Evolutionary conservation across 805 yeast species (phyloP).

Genomic region (Ogataea zsoltii): DNA sequence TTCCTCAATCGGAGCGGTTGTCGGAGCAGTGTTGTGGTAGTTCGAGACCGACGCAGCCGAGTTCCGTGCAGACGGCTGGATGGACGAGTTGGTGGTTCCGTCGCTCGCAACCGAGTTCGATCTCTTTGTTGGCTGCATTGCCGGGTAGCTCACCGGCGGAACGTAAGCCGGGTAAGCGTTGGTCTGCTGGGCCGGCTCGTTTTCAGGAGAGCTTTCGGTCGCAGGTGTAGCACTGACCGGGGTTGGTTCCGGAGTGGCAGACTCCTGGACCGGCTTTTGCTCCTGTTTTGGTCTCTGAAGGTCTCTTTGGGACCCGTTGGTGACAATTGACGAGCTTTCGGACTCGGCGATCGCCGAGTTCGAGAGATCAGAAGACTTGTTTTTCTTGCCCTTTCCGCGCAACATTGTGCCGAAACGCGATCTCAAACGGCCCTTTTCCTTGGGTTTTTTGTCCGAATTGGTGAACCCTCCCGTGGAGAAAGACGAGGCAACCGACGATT

Average conservation of each 20-base stretch:
- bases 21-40: conserved; percentile 15
- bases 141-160: conserved; percentile 17
- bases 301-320: conserved; percentile 13
- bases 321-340: conserved; percentile 32
- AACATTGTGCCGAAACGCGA: conserved; percentile 78
- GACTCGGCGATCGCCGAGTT: conserved; percentile 33
- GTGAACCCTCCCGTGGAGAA: conserved; percentile 7
- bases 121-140: conserved; percentile 35
- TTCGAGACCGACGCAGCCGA: conserved; percentile 12
- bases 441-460: conserved; percentile 18
- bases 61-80: conserved; percentile 26
- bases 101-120: conserved; percentile 28
- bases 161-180: too few relatives aligned
- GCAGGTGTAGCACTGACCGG: too few relatives aligned
- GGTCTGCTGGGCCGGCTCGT: background rate
- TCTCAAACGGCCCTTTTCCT: conserved; percentile 46
- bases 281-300: conserved; percentile 7
- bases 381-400: conserved; percentile 54
- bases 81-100: conserved; percentile 16
- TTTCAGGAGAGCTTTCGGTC: too few relatives aligned
- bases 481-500: conserved; percentile 16
- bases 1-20: conserved; percentile 21
- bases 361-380: conserved; percentile 31
- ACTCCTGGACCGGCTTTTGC: conserved; percentile 4
- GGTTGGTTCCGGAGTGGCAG: background rate